These are phyloP conservation scores for Globisporangium cylindrosporum DNA, from an alignment of 352 stramenopile species.

Conservation along the genomic window DNA sequence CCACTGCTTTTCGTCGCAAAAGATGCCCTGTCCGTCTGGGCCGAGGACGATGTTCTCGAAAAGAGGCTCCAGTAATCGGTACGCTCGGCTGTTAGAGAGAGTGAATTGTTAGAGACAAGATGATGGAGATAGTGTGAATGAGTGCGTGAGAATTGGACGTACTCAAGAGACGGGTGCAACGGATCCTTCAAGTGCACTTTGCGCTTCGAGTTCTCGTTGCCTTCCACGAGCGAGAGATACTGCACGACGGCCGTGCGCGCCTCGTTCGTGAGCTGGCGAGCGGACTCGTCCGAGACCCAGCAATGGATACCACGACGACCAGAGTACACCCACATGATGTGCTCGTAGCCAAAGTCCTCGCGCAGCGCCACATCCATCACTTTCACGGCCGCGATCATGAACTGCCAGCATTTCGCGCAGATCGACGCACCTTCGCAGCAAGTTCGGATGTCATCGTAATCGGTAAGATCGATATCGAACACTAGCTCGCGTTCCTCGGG, in stretches of 20 bases:
- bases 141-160: conserved; percentile 15
- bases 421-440: conserved; percentile 92
- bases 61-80: conserved; percentile 92
- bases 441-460: conserved; percentile 99
- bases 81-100: conserved; percentile 68
- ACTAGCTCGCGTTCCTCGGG: conserved; percentile 97
- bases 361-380: conserved; percentile 89
- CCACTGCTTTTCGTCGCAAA: conserved; percentile 88
- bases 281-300: conserved; percentile 97
- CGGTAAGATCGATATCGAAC: conserved; percentile 99
- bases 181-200: conserved; percentile 91
- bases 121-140: background rate
- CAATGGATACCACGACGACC: conserved; percentile 99
- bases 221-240: conserved; percentile 95
- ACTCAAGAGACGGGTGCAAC: conserved; percentile 93
- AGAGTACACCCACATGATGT: conserved; percentile 99
- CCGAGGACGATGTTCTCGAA: conserved; percentile 92
- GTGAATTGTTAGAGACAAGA: background rate
- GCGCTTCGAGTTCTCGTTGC: conserved; percentile 83
- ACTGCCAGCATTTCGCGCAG: conserved; percentile 95
- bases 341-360: conserved; percentile 98
- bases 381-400: conserved; percentile 97
- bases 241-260: conserved; percentile 94
- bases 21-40: conserved; percentile 90
- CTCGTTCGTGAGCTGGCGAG: conserved; percentile 94